Base-by-base conservation (phyloP, 2,329 filamentous ascomycete species). In the Aureobasidium namibiae region DNA sequence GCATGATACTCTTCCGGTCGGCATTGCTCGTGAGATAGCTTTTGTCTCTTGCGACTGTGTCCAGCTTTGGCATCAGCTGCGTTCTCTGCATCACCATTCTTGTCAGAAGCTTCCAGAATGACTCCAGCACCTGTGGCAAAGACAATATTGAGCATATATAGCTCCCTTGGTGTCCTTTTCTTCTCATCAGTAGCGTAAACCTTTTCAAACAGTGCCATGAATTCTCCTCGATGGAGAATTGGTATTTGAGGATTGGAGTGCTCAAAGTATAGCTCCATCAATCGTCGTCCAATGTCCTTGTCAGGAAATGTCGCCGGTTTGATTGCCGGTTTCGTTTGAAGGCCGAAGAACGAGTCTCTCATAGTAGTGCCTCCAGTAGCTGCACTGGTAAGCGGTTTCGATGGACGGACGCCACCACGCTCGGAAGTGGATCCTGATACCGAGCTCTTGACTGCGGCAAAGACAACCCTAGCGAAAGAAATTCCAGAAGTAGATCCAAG, bases 1-100 rank as follows among this genome's bases (percentile, higher is more conserved):
- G 94, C 92, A 72, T 97, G 92, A 70, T 97, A 97, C 72, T 96
- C 91, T 70, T 97, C 94, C 0, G 92, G 92, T 70, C 95, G 90
- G 64, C 81, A 79, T 38, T 70, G 67, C 53, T 69, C 81, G 72
- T 69, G 82, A 72, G 72, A 82, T 67, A 67, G 76, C 75, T 72
- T 87, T 77, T 63, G 82, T 60, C 75, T 74, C 62, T 79, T 80
- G 33, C 72, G 71, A 23, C 65, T 39, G 21, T 29, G 54, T n/a
- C 42, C 42, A 10, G 23, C 8, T 11, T 68, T 45, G 70, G 71
- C 75, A 39, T 74, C 72, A 56, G 76, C 57, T 3, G 59, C 56
- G 3, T 60, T 58, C 33, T 26, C 44, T 21, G 11, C 45, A 5
- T 57, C 42, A 9, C 56, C 39, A 10, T 31, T 39, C 29, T 46